These are phyloP conservation scores for Bacidia gigantensis DNA, from an alignment of 495 filamentous ascomycete species.

Conservation along the genomic window DNA sequence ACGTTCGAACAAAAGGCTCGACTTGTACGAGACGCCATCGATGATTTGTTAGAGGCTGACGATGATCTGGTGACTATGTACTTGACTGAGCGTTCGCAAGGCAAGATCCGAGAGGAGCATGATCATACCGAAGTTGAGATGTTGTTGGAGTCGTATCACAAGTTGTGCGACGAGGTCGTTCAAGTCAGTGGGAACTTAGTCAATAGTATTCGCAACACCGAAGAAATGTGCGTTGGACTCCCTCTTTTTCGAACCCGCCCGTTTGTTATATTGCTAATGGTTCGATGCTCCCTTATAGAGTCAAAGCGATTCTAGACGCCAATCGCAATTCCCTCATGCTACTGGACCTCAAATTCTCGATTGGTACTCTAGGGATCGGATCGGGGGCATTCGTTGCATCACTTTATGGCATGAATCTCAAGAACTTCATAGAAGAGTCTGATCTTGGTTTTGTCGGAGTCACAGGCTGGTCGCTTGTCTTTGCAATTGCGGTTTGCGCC, in stretches of 20 bases:
- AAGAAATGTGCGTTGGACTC: constrained; percentile 70
- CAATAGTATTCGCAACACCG: constrained; percentile 91
- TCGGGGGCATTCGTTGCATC: constrained; percentile 88
- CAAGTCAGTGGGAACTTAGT: constrained; percentile 86
- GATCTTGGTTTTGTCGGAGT: constrained; percentile 73
- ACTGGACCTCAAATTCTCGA: constrained; percentile 89
- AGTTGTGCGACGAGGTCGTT: constrained; percentile 95
- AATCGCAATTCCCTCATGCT: constrained; percentile 99
- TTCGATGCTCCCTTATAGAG: constrained; percentile 40
- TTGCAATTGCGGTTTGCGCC: constrained; percentile 60
- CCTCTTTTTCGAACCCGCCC: too few species aligned
- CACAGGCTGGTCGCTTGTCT: constrained; percentile 51
- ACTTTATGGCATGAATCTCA: constrained; percentile 98
- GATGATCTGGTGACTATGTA: constrained; percentile 96
- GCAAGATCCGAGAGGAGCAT: constrained; percentile 60
- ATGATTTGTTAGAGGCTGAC: constrained; percentile 93
- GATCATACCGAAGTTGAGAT: constrained; percentile 96
- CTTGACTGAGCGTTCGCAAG: constrained; percentile 67
- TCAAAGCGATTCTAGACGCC: constrained; percentile 90
- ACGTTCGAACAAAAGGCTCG: constrained; percentile 96
- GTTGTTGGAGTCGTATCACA: constrained; percentile 92
- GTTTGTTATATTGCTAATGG: background rate
- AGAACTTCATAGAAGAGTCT: constrained; percentile 97
- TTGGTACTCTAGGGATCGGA: constrained; percentile 81
- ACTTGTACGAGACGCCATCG: constrained; percentile 85